Evolutionary conservation across 352 stramenopile genomes (phyloP).

Genomic region (Thalassiosira sp.): DNA sequence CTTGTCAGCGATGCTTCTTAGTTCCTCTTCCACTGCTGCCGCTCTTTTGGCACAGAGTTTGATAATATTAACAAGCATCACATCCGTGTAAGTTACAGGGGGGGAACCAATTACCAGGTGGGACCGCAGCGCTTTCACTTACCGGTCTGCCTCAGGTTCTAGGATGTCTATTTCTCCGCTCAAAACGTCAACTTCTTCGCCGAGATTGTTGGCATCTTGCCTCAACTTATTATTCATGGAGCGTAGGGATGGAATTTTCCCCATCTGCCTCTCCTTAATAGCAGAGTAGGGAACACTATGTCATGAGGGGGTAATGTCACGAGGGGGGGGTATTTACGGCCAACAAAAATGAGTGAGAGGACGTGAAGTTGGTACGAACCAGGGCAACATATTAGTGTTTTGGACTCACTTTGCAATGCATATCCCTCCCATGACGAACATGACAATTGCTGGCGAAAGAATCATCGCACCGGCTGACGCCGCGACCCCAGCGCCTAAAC

Average conservation of each 20-base stretch:
- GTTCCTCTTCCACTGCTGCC: conserved; percentile 32
- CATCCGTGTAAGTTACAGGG: no score
- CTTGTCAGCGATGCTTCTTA: conserved; percentile 28
- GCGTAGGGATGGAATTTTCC: conserved; percentile 41
- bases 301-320: no score
- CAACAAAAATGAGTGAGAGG: neutral
- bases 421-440: conserved; percentile 44
- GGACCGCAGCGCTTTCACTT: no score
- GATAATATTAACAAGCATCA: neutral
- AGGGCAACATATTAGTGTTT: neutral
- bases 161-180: conserved; percentile 29
- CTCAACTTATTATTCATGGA: conserved; percentile 51
- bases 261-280: conserved; percentile 41
- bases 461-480: conserved; percentile 30
- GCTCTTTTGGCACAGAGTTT: conserved; percentile 25
- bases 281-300: conserved; percentile 29
- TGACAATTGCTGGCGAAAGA: conserved; percentile 10
- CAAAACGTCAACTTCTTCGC: conserved; percentile 32
- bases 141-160: conserved; percentile 45
- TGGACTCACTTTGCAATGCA: conserved; percentile 39
- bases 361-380: neutral
- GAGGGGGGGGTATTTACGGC: neutral
- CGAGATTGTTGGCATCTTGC: conserved; percentile 32
- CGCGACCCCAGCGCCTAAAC: conserved; percentile 12
- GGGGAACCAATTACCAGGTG: no score